A percentile compares a stretch with the other conserved stretches of the same genome.
These are phyloP conservation scores for Typha latifolia DNA, from an alignment of 176 grass and related monocot genomes.

Conservation along the genomic window DNA sequence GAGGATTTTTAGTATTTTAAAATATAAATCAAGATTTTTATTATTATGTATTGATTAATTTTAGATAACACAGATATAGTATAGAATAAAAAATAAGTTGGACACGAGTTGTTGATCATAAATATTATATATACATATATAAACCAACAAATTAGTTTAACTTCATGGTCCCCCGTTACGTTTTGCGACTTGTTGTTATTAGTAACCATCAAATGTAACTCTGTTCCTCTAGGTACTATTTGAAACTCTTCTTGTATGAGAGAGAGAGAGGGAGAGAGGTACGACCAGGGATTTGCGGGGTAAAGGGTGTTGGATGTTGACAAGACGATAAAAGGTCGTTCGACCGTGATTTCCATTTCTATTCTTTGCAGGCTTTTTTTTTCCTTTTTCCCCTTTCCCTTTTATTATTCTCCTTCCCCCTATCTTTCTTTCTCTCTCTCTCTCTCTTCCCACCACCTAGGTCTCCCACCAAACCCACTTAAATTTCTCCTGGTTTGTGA, in stretches of 20 bases:
- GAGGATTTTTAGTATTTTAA: too few relatives aligned
- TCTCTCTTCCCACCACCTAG: neutral
- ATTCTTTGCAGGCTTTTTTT: conserved; percentile 17
- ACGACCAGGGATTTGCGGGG: conserved; percentile 6
- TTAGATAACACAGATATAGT: too few relatives aligned
- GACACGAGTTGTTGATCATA: too few relatives aligned
- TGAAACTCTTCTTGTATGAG: neutral
- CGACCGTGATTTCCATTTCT: conserved; percentile 23
- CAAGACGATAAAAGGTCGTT: conserved; percentile 11
- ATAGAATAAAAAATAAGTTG: too few relatives aligned
- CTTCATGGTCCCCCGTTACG: too few relatives aligned
- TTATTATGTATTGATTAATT: too few relatives aligned
- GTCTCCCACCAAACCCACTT: neutral
- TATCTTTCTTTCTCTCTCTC: neutral
- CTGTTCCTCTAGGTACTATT: neutral
- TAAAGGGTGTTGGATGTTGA: conserved; percentile 23
- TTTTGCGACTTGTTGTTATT: too few relatives aligned
- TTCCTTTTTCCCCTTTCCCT: neutral
- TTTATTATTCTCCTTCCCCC: neutral
- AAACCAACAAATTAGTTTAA: too few relatives aligned
- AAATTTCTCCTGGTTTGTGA: neutral
- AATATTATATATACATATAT: too few relatives aligned
- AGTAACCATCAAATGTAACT: neutral
- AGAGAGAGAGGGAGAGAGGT: neutral
- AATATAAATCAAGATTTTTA: too few relatives aligned